Percentiles rank a stretch among this genome's conserved stretches.
These are phyloP conservation scores for Colletotrichum sansevieriae DNA, from an alignment of 2,329 filamentous ascomycete species.

Conservation along the genomic window DNA sequence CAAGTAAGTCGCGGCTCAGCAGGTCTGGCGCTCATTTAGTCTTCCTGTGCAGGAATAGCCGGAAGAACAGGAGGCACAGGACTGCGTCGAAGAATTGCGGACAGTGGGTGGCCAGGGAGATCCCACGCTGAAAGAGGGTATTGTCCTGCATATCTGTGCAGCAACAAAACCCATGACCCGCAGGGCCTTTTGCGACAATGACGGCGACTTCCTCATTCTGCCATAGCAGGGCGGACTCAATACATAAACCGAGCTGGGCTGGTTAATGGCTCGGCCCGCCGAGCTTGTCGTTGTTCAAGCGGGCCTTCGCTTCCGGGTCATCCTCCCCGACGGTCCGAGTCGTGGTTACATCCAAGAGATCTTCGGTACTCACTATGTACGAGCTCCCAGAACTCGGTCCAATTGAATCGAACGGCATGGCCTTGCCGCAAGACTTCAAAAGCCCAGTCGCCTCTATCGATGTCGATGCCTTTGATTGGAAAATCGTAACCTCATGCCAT, in stretches of 20 bases:
- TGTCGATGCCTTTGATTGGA: constrained; percentile 4
- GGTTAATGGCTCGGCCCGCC: constrained; percentile 68
- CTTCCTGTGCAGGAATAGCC: neutral
- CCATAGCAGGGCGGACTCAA: constrained; percentile 73
- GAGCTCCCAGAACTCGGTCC: constrained; percentile 55
- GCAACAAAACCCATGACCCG: constrained; percentile 56
- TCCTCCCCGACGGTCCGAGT: constrained; percentile 63
- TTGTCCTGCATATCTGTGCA: neutral
- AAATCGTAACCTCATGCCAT: constrained; percentile 60
- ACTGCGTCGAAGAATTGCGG: neutral
- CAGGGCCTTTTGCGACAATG: constrained; percentile 64
- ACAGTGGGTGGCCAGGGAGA: neutral
- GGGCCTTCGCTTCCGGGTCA: constrained; percentile 72
- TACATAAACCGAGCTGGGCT: constrained; percentile 61
- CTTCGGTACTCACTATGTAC: constrained; percentile 70
- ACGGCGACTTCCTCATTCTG: constrained; percentile 75
- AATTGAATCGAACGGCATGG: constrained; percentile 65
- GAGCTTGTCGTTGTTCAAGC: constrained; percentile 58
- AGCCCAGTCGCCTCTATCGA: constrained; percentile 59
- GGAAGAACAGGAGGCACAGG: neutral
- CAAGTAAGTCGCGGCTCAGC: constrained; percentile 59
- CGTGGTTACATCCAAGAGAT: constrained; percentile 73
- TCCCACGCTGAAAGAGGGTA: neutral
- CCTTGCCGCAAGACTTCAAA: constrained; percentile 69
- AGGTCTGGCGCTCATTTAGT: constrained; percentile 60